Conservation (phyloP, 192 early-diverging fungal genomes). For the Coemansia sp. region DNA sequence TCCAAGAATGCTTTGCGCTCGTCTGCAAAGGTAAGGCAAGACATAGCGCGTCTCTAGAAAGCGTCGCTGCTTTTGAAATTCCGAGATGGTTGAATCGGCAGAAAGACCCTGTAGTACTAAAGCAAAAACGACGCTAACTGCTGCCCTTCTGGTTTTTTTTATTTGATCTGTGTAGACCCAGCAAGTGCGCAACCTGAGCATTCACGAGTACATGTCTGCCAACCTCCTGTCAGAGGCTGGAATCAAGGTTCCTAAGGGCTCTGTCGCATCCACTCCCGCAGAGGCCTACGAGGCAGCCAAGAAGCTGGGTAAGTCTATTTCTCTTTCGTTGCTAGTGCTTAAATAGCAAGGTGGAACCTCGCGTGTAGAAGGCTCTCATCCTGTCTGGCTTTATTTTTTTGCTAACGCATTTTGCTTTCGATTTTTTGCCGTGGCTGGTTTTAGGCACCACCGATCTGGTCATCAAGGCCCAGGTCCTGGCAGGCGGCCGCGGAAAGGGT, state of each 20-base stretch:
- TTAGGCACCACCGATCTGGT: slow-evolving; percentile 67
- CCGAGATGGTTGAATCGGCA: not conserved
- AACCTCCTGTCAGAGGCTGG: slow-evolving; percentile 89
- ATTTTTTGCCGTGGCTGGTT: not conserved
- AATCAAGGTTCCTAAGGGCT: slow-evolving; percentile 85
- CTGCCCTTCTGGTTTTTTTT: not conserved
- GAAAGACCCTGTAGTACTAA: not conserved
- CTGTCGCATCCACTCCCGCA: slow-evolving; percentile 81
- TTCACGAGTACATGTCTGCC: slow-evolving; percentile 97
- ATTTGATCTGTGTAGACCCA: slow-evolving; percentile 35
- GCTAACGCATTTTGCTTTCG: not conserved
- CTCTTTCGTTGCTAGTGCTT: not conserved
- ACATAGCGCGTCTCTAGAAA: not conserved
- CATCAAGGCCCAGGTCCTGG: slow-evolving; percentile 90
- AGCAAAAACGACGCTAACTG: not conserved
- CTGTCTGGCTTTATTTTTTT: not conserved
- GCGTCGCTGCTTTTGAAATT: not conserved
- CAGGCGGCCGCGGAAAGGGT: slow-evolving; percentile 99
- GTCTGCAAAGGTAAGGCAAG: slow-evolving; percentile 39
- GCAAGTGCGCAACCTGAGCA: slow-evolving; percentile 87
- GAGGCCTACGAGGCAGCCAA: slow-evolving; percentile 88
- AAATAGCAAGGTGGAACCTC: too few species aligned
- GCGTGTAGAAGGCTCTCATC: too few species aligned
- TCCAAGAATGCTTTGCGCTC: slow-evolving; percentile 50
- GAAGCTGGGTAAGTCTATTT: slow-evolving; percentile 64